Conservation (phyloP, 2,329 filamentous ascomycete genomes). For the Aspergillus sp. region DNA sequence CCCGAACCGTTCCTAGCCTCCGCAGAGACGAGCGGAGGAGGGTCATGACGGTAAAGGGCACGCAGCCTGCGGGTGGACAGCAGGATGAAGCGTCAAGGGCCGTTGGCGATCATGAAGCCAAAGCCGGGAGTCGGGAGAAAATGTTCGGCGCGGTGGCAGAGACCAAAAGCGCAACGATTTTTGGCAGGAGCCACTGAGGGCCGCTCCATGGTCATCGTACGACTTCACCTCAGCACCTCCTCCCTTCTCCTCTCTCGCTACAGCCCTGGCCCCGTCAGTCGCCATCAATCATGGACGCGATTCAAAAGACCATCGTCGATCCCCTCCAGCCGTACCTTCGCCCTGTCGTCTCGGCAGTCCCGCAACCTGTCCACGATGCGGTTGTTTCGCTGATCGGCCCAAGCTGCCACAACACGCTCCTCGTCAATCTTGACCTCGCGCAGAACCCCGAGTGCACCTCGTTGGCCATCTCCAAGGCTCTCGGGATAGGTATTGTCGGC, state of each 20-base stretch:
- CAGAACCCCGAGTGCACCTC: constrained; percentile 78
- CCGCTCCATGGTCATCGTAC: background rate
- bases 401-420: constrained; percentile 79
- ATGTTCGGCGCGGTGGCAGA: constrained; percentile 27
- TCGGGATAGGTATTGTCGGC: constrained; percentile 90
- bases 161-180: constrained; percentile 29
- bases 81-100: background rate
- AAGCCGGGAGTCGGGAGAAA: constrained; percentile 17
- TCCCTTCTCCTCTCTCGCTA: background rate
- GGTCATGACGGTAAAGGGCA: constrained; percentile 31
- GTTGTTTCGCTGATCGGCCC: constrained; percentile 78
- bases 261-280: background rate
- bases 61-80: background rate
- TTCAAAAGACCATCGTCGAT: constrained; percentile 41
- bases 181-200: constrained; percentile 1
- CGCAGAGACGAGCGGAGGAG: constrained; percentile 37
- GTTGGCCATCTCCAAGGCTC: constrained; percentile 84
- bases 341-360: constrained; percentile 72
- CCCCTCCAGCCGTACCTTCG: constrained; percentile 53
- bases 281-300: constrained; percentile 37
- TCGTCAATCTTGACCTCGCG: constrained; percentile 77
- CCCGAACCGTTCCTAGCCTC: constrained; percentile 32
- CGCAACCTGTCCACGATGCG: constrained; percentile 70
- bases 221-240: background rate
- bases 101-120: background rate